Conservation (phyloP, 345 rosid genomes). For the Salix dunnii region DNA sequence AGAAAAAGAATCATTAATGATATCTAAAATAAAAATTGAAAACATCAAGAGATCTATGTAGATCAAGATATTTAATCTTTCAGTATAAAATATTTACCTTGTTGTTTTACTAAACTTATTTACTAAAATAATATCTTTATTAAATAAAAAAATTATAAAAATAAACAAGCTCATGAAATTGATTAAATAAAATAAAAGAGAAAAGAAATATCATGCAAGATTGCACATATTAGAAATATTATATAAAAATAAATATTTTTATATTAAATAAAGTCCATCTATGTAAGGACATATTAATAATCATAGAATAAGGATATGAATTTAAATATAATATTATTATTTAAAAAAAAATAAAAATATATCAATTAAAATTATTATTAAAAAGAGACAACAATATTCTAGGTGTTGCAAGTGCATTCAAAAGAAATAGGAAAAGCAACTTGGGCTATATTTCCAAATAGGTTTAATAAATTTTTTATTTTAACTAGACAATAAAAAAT, state of each 20-base stretch:
- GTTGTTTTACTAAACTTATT: background rate
- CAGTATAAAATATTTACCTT: background rate
- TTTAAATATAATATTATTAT: background rate
- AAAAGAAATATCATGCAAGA: background rate
- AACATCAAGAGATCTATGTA: background rate
- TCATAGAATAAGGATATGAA: background rate
- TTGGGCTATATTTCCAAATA: no score
- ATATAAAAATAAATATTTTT: no score
- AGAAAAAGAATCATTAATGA: background rate
- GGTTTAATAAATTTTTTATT: background rate
- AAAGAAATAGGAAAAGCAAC: background rate
- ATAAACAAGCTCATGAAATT: background rate
- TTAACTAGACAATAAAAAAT: no score
- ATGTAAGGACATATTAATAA: background rate
- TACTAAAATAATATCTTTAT: background rate
- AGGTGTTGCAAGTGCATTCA: background rate
- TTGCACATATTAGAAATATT: background rate
- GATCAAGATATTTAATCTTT: background rate
- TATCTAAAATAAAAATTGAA: background rate
- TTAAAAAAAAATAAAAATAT: no score
- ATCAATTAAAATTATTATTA: no score
- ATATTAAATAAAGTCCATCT: background rate
- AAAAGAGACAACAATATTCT: no score
- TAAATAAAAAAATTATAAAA: background rate
- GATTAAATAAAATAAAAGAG: background rate